phyloP scores from a whole-genome alignment of 2,329 filamentous ascomycete species.

The Ascochyta fabae region DNA sequence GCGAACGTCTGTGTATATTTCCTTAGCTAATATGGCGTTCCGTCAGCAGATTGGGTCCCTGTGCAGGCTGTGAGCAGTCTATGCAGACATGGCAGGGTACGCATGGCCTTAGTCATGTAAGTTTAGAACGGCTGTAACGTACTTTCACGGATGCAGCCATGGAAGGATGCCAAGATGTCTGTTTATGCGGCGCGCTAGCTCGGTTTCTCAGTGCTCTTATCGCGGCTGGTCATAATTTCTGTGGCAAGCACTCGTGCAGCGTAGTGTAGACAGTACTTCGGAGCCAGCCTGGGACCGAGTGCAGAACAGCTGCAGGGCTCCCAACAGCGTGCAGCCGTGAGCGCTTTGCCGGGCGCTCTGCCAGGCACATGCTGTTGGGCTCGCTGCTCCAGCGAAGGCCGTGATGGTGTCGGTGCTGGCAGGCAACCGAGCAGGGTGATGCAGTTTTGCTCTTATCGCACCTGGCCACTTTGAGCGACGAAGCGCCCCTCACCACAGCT shows the following conservation, averaged over 20 bases:
- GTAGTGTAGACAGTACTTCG: background rate
- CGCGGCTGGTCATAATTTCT: slow-evolving; percentile 13
- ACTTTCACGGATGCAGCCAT: too few species aligned
- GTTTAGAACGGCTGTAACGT: too few species aligned
- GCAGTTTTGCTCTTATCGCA: slow-evolving; percentile 3
- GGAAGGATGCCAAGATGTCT: too few species aligned
- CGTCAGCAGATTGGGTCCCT: too few species aligned
- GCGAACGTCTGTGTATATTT: too few species aligned
- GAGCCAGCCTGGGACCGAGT: background rate
- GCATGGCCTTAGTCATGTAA: too few species aligned
- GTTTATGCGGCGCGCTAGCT: background rate
- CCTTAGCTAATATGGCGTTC: too few species aligned
- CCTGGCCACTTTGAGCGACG: background rate
- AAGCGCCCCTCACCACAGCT: slow-evolving; percentile 1
- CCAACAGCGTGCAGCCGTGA: slow-evolving; percentile 4
- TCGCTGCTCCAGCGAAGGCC: background rate
- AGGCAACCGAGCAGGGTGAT: background rate
- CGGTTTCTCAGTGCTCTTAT: slow-evolving; percentile 12
- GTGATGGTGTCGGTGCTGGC: too few species aligned
- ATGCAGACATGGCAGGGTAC: too few species aligned
- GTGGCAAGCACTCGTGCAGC: slow-evolving; percentile 7
- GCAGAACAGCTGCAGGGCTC: slow-evolving; percentile 8
- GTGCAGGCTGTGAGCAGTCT: too few species aligned
- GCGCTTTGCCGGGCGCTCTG: background rate
- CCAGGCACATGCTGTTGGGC: slow-evolving; percentile 10